phyloP scores from a whole-genome alignment of 2,329 filamentous ascomycete genomes.

The Penicillium sp. region DNA sequence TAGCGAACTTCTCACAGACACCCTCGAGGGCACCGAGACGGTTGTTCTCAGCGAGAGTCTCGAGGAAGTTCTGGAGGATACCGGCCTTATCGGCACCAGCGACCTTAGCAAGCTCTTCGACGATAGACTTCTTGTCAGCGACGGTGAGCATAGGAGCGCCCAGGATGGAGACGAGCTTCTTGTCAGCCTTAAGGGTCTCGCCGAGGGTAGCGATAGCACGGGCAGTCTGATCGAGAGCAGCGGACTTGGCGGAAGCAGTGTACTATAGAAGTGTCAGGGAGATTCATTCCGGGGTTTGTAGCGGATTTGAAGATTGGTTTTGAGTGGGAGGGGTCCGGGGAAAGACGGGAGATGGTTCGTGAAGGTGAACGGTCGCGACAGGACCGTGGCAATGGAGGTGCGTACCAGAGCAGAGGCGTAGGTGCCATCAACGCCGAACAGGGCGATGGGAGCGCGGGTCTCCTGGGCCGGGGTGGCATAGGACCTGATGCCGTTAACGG shows the following conservation, averaged over 20 bases:
- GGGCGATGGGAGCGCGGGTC: conserved; percentile 78
- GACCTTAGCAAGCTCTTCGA: conserved; percentile 84
- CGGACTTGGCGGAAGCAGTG: conserved; percentile 89
- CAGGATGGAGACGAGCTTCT: conserved; percentile 76
- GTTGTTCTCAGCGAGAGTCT: conserved; percentile 93
- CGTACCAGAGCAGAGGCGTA: conserved; percentile 98
- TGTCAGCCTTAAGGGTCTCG: conserved; percentile 73
- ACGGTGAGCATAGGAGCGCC: conserved; percentile 73
- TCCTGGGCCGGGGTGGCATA: conserved; percentile 70
- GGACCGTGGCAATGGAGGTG: conserved; percentile 14
- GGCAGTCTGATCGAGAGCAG: conserved; percentile 78
- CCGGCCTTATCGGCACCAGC: conserved; percentile 69
- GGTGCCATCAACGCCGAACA: conserved; percentile 96
- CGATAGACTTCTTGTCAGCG: conserved; percentile 79
- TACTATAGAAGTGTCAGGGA: conserved; percentile 60
- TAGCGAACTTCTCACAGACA: conserved; percentile 81
- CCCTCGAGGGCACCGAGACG: conserved; percentile 77
- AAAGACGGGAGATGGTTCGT: conserved; percentile 12
- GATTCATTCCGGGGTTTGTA: background rate
- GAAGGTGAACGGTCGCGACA: conserved; percentile 4
- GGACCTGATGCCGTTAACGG: conserved; percentile 58
- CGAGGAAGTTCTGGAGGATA: conserved; percentile 91
- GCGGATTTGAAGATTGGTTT: conserved; percentile 9
- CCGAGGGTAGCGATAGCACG: conserved; percentile 72
- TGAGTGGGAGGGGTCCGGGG: conserved; percentile 21